A percentile compares a stretch with the other conserved stretches of the same genome.
These are phyloP conservation scores for Santalum album DNA, from an alignment of 164 flowering plant genomes.

Conservation along the genomic window DNA sequence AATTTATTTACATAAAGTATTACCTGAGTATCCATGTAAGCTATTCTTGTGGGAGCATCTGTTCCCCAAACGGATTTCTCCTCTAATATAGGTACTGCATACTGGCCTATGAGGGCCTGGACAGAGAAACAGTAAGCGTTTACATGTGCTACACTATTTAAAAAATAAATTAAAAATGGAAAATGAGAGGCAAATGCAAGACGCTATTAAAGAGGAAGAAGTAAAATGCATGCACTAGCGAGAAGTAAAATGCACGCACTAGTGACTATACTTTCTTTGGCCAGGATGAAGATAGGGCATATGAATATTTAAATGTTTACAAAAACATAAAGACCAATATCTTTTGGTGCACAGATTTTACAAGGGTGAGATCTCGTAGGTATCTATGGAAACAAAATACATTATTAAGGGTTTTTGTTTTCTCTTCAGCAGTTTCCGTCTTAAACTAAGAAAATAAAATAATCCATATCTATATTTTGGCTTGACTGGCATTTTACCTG, in stretches of 20 bases:
- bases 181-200: not conserved
- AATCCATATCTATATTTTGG: not conserved
- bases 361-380: too few relatives aligned
- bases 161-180: not conserved
- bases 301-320: too few relatives aligned
- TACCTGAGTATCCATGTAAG: slow-evolving; percentile 99
- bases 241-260: too few relatives aligned
- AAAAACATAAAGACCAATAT: too few relatives aligned
- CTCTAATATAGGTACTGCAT: slow-evolving; percentile 94
- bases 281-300: not conserved
- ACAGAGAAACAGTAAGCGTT: slow-evolving; percentile 6
- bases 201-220: too few relatives aligned
- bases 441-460: too few relatives aligned
- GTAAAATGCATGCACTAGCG: too few relatives aligned
- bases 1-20: not conserved
- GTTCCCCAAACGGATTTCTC: slow-evolving; percentile 99
- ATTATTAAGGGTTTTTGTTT: too few relatives aligned
- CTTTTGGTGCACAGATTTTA: too few relatives aligned
- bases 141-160: not conserved
- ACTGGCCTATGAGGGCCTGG: slow-evolving; percentile 96
- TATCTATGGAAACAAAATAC: too few relatives aligned
- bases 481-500: slow-evolving; percentile 41
- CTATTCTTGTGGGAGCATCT: slow-evolving; percentile 95
- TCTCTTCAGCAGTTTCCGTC: too few relatives aligned
- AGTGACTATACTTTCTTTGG: too few relatives aligned